Conservation (phyloP, 2,329 filamentous ascomycete genomes). For the Ilyonectria robusta region DNA sequence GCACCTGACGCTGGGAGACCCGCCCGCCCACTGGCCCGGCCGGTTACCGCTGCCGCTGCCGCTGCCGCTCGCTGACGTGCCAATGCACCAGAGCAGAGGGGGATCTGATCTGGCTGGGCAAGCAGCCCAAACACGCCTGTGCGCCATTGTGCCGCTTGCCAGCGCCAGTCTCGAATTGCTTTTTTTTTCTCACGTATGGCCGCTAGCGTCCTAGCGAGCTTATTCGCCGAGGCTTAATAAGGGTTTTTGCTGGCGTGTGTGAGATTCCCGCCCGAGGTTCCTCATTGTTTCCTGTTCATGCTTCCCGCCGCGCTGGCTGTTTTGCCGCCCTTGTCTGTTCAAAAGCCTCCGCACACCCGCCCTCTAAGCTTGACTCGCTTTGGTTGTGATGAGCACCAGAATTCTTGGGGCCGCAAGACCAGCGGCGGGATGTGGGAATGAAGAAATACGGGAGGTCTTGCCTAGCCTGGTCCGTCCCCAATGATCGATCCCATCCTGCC, state of each 20-base stretch:
- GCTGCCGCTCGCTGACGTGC: constrained; percentile 38
- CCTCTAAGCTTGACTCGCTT: not conserved
- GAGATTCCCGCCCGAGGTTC: constrained; percentile 20
- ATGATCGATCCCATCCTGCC: constrained; percentile 27
- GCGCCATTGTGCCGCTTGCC: constrained; percentile 16
- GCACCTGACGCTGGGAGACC: constrained; percentile 21
- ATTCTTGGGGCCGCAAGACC: not conserved
- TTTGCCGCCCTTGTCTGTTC: not conserved
- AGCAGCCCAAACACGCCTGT: constrained; percentile 20
- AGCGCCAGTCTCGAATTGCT: constrained; percentile 21
- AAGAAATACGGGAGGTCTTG: constrained; percentile 8
- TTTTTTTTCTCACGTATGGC: constrained; percentile 19
- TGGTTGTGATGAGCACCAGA: not conserved
- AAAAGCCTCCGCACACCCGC: not conserved
- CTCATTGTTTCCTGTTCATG: constrained; percentile 14
- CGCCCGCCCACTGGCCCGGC: constrained; percentile 29
- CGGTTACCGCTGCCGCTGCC: constrained; percentile 27
- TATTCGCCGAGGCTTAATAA: constrained; percentile 23
- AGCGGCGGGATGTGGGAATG: constrained; percentile 15
- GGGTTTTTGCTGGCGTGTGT: constrained; percentile 17
- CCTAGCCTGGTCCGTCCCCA: constrained; percentile 7
- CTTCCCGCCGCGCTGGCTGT: constrained; percentile 1
- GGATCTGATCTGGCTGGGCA: constrained; percentile 34
- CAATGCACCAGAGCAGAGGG: constrained; percentile 25
- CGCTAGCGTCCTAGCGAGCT: constrained; percentile 11